Evolutionary conservation across 164 flowering plant genomes (phyloP).

Genomic region (Magnolia changhungtana): DNA sequence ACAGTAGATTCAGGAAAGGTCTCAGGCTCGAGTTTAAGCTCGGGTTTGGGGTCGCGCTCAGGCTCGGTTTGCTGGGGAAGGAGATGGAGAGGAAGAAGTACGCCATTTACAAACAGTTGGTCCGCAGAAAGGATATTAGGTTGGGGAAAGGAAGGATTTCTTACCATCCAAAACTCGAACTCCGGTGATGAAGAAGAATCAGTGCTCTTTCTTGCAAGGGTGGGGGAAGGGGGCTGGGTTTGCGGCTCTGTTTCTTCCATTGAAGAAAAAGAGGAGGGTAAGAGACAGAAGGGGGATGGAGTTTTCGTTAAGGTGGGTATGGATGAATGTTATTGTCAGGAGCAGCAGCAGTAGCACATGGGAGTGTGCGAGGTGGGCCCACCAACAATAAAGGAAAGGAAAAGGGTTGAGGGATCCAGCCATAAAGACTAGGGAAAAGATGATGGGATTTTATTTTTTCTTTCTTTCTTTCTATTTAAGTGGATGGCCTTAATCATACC

Average conservation of each 20-base stretch:
- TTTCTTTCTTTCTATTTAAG: no score
- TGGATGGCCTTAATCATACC: no score
- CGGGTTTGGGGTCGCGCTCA: conserved; percentile 9
- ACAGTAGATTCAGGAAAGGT: conserved; percentile 13
- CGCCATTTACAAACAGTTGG: conserved; percentile 71
- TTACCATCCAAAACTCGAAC: conserved; percentile 81
- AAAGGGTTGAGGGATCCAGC: background rate
- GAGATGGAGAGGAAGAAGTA: conserved; percentile 68
- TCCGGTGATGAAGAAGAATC: conserved; percentile 52
- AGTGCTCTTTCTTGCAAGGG: background rate
- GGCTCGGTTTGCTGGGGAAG: conserved; percentile 24
- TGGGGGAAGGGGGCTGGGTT: background rate
- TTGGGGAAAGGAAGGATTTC: conserved; percentile 54
- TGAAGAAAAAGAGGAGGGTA: background rate
- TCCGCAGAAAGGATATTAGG: conserved; percentile 71
- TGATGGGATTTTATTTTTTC: background rate
- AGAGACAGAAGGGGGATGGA: background rate
- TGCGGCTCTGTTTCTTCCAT: background rate
- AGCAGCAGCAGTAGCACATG: conserved; percentile 1
- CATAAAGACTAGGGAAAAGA: background rate
- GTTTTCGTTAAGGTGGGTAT: background rate
- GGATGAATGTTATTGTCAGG: background rate
- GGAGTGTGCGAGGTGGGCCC: background rate
- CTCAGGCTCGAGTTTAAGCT: conserved; percentile 9
- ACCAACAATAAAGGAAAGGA: background rate